Evolutionary conservation across 352 stramenopile genomes (phyloP).

Genomic region (Pythium monospermum): DNA sequence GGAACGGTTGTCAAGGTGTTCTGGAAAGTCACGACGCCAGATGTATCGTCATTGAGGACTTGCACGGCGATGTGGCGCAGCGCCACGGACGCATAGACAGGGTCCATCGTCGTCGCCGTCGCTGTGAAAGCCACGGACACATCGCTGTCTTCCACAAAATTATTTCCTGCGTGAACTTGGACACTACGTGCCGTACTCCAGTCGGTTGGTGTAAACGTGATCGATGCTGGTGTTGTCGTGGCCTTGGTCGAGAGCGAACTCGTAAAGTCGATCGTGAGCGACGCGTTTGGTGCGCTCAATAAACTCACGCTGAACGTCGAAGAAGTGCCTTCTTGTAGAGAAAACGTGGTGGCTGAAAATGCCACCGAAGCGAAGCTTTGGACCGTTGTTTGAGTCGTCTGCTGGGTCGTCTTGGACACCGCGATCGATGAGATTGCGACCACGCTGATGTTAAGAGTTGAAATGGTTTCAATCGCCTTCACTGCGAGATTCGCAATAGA

Average conservation of each 20-base stretch:
- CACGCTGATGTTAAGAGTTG: slow-evolving; percentile 13
- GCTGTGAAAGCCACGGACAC: slow-evolving; percentile 18
- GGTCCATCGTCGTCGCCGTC: slow-evolving; percentile 30
- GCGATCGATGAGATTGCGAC: slow-evolving; percentile 31
- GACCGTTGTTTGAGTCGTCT: slow-evolving; percentile 16
- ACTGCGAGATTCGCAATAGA: slow-evolving; percentile 26
- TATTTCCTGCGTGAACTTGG: slow-evolving; percentile 38
- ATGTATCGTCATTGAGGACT: slow-evolving; percentile 50
- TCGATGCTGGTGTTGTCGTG: slow-evolving; percentile 13
- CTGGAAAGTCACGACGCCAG: slow-evolving; percentile 41
- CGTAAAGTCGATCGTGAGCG: slow-evolving; percentile 32
- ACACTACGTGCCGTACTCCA: slow-evolving; percentile 32
- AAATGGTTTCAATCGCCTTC: slow-evolving; percentile 2
- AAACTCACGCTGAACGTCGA: slow-evolving; percentile 25
- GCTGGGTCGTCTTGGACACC: slow-evolving; percentile 39
- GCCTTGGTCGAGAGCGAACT: slow-evolving; percentile 30
- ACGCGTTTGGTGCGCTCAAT: slow-evolving; percentile 31
- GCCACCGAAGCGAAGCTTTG: slow-evolving; percentile 33
- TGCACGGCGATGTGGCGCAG: slow-evolving; percentile 28
- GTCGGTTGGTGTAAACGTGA: slow-evolving; percentile 27
- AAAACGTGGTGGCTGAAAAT: slow-evolving; percentile 36
- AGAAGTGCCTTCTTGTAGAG: slow-evolving; percentile 32
- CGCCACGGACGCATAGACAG: slow-evolving; percentile 24
- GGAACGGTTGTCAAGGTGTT: slow-evolving; percentile 28
- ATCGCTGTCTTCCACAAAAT: slow-evolving; percentile 49